These are phyloP conservation scores for Pythium folliculosum DNA, from an alignment of 352 stramenopile species.

Conservation along the genomic window DNA sequence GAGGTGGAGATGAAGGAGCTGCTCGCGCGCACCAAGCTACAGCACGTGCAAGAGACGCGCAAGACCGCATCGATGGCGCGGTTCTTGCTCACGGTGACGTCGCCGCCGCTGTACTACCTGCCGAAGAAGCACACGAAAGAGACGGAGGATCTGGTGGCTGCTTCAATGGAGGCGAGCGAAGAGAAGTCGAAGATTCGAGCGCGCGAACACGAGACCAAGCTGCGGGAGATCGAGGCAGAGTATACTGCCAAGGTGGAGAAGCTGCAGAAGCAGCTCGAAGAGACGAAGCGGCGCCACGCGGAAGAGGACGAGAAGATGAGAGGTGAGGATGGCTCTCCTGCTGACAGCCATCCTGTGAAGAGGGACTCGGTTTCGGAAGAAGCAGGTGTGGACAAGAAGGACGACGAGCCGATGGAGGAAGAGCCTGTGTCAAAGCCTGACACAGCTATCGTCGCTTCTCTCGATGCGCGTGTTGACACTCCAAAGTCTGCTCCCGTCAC, in stretches of 20 bases:
- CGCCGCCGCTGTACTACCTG: conserved; percentile 72
- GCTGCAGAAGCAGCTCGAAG: conserved; percentile 46
- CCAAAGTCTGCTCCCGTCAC: neutral
- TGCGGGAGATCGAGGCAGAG: conserved; percentile 56
- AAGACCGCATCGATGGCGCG: conserved; percentile 49
- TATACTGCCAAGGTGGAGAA: conserved; percentile 51
- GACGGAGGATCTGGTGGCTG: conserved; percentile 67
- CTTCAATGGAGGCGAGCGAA: conserved; percentile 66
- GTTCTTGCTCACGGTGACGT: conserved; percentile 72
- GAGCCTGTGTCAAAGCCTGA: neutral
- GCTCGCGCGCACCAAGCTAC: conserved; percentile 53
- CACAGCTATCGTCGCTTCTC: too few species aligned
- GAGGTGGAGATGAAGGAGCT: conserved; percentile 62
- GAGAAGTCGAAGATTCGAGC: conserved; percentile 52
- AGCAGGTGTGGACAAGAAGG: conserved; percentile 5
- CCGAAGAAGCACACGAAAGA: conserved; percentile 78
- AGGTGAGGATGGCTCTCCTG: conserved; percentile 17
- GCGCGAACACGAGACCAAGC: conserved; percentile 46
- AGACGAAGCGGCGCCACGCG: conserved; percentile 28
- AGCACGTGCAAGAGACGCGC: conserved; percentile 51
- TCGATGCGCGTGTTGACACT: too few species aligned
- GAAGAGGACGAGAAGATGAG: conserved; percentile 19
- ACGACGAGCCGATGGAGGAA: conserved; percentile 23
- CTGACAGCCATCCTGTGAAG: neutral
- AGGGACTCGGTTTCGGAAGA: conserved; percentile 7